Percentiles rank a stretch among this genome's conserved stretches.
Conservation (phyloP, 192 early-diverging fungal species). For the Cladochytrium replicatum region DNA sequence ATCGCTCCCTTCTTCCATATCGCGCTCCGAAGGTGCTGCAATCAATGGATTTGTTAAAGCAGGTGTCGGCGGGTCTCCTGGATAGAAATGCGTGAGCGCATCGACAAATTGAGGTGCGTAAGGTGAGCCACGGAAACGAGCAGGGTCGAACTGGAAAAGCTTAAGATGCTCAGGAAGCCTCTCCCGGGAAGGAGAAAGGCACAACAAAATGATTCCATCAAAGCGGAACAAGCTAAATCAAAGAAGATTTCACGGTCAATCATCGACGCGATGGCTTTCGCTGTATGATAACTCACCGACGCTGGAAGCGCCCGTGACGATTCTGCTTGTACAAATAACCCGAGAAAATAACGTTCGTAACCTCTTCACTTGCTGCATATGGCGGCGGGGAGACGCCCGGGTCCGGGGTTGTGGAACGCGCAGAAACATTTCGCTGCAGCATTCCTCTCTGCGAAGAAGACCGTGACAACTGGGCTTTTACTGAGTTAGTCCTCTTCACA, state of each 20-base stretch:
- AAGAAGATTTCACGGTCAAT: no score
- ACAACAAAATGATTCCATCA: slow-evolving; percentile 30
- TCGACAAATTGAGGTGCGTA: slow-evolving; percentile 3
- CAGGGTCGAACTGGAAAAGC: slow-evolving; percentile 15
- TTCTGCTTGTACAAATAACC: slow-evolving; percentile 30
- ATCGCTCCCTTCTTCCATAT: neutral
- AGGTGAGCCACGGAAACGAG: neutral
- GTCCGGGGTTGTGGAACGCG: no score
- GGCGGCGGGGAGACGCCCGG: no score
- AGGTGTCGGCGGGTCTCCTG: slow-evolving; percentile 18
- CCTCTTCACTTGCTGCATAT: no score
- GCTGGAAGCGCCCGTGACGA: slow-evolving; percentile 22
- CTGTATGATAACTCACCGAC: slow-evolving; percentile 2
- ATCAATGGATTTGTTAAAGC: slow-evolving; percentile 24
- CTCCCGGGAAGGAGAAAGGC: slow-evolving; percentile 18
- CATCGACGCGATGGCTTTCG: no score
- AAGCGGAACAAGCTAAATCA: slow-evolving; percentile 14
- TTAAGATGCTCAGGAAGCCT: slow-evolving; percentile 19
- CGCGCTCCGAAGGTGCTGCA: slow-evolving; percentile 13
- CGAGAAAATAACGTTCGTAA: no score
- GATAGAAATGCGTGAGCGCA: slow-evolving; percentile 10
- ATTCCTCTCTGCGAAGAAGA: no score
- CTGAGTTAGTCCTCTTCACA: no score
- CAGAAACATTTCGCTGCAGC: no score
- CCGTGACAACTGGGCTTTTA: no score